Evolutionary conservation across 257 asterid genomes (phyloP), one percentile per base, ranked within the genome.

Genomic region (Solanum habrochaites): DNA sequence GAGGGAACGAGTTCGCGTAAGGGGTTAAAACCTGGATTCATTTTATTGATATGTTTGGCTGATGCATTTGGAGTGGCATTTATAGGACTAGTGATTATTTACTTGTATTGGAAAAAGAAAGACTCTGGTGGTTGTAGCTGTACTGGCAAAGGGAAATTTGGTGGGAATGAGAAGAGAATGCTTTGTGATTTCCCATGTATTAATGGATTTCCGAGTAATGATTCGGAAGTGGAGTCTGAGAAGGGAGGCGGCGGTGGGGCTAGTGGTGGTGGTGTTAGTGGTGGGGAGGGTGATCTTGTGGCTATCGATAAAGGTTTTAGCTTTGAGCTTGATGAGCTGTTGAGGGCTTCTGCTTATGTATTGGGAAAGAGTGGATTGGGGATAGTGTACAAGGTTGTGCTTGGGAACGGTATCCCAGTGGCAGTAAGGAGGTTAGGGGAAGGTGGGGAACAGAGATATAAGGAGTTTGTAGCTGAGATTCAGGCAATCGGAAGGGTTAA

Each of bases 311-410:
- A 94, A 71, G 99, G 99, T 74, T 97, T 97, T 64, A 96, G 82
- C 88, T 94, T 93, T 74, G 99, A 96, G 88, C 90, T 96, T 10
- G 99, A 97, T 52, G 99, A 97, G 93, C 87, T 97, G 72, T 86
- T 97, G 93, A 96, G 99, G 85, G 99, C 99, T 1, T 97, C 99
- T 3, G 99, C 99, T 60, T 97, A 97, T 86, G 99, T 95, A 35
- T 90, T 95, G 90, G 99, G 99, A 23, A 97, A 97, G 93, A 97
- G 99, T 84, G 97, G 99, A 29, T 89, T 95, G 86, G 99, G 99
- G 89, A 96, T 97, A 85, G 98, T 95, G 73, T 97, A 97, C 31
- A 97, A 97, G 91, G 99, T 97, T 88, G 99, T 97, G 88, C 94
- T 97, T 0, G 98, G 98, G 43, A 97, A 95, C 88, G 99, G 99